A percentile compares a stretch with the other conserved stretches of the same genome.
Conservation (phyloP, 1,284 basidiomycete species). For the Leccinum subrobustum region DNA sequence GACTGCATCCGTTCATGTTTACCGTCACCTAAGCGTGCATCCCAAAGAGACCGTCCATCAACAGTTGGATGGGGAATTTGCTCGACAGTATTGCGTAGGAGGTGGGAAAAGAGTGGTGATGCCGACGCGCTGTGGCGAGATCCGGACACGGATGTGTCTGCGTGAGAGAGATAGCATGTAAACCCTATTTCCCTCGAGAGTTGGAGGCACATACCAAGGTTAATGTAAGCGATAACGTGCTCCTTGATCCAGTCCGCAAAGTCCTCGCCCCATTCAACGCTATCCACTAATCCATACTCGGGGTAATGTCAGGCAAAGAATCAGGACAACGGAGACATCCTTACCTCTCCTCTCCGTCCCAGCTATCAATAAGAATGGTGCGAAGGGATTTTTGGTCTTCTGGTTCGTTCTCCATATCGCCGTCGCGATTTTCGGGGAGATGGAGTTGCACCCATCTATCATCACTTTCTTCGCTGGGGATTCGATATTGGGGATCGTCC, state of each 20-base stretch:
- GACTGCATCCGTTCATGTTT: conserved; percentile 17
- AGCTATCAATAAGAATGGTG: conserved; percentile 74
- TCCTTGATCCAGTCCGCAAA: conserved; percentile 68
- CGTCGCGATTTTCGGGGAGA: too few relatives aligned
- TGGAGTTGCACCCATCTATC: too few relatives aligned
- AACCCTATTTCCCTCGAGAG: neutral
- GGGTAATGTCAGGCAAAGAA: conserved; percentile 5
- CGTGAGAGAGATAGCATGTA: conserved; percentile 5
- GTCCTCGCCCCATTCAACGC: conserved; percentile 81
- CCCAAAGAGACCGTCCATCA: conserved; percentile 45
- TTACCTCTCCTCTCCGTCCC: conserved; percentile 75
- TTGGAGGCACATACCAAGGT: conserved; percentile 48
- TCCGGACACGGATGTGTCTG: conserved; percentile 65
- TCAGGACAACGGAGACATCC: conserved; percentile 1
- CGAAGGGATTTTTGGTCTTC: conserved; percentile 56
- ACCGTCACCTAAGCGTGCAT: conserved; percentile 46
- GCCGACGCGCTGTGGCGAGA: conserved; percentile 49
- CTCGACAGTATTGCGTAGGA: conserved; percentile 58
- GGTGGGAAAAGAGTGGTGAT: conserved; percentile 69
- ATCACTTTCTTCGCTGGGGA: too few relatives aligned
- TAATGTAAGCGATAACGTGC: conserved; percentile 77
- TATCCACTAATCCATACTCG: conserved; percentile 76
- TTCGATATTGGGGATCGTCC: too few relatives aligned
- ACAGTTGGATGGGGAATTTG: conserved; percentile 56
- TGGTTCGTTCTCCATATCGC: too few relatives aligned